phyloP scores from a whole-genome alignment of 208 protist species.

The Herpetomonas tarakana region DNA sequence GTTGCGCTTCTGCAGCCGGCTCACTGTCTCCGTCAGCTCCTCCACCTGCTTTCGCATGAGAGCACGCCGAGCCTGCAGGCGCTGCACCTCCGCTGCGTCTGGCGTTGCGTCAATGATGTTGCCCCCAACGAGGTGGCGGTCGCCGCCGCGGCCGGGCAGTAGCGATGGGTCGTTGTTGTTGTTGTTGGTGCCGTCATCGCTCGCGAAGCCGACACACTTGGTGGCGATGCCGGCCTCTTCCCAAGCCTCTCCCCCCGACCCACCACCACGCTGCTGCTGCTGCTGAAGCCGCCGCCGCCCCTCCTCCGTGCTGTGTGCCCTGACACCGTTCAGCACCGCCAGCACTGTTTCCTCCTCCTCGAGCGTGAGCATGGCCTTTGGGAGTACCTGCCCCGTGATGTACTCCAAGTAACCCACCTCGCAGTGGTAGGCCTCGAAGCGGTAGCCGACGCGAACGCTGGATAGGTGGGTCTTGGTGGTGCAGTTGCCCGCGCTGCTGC shows the following conservation, averaged over 20 bases:
- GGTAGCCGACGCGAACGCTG: slow-evolving; percentile 84
- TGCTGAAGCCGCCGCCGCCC: slow-evolving; percentile 6
- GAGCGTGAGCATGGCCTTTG: slow-evolving; percentile 66
- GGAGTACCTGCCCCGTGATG: slow-evolving; percentile 73
- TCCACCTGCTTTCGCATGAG: slow-evolving; percentile 65
- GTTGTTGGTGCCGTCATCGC: background rate
- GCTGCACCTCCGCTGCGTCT: slow-evolving; percentile 62
- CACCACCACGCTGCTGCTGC: slow-evolving; percentile 19
- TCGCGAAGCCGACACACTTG: background rate
- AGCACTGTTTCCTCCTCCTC: slow-evolving; percentile 51
- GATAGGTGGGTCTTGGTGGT: slow-evolving; percentile 76
- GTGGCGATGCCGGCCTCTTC: no score
- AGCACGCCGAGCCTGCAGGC: slow-evolving; percentile 54
- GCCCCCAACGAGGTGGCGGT: slow-evolving; percentile 10
- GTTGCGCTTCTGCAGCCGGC: slow-evolving; percentile 74
- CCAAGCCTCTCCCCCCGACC: background rate
- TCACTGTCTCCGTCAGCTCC: slow-evolving; percentile 48
- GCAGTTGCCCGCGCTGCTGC: slow-evolving; percentile 88
- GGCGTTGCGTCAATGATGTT: slow-evolving; percentile 73
- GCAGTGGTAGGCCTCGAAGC: slow-evolving; percentile 89
- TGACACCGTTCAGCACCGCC: slow-evolving; percentile 2
- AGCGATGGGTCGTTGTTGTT: slow-evolving; percentile 23
- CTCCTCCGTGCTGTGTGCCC: slow-evolving; percentile 6
- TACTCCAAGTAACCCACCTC: slow-evolving; percentile 86
- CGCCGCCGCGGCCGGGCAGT: background rate